Conservation (phyloP, 306 rosid genomes). For the Trifolium subterraneum region DNA sequence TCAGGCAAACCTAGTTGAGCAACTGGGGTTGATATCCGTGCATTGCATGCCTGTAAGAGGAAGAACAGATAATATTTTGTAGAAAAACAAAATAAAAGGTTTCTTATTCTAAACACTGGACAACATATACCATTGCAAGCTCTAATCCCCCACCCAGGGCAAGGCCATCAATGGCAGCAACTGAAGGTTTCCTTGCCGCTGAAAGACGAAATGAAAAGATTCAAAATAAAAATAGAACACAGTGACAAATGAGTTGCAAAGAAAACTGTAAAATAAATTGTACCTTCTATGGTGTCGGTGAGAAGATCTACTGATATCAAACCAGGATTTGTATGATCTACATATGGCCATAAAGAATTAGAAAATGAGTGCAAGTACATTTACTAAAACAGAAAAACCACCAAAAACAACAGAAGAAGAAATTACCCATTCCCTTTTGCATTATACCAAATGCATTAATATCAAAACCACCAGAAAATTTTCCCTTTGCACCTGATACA, state of each 20-base stretch:
- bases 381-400: slow-evolving; percentile 16
- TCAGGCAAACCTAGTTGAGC: slow-evolving; percentile 96
- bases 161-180: slow-evolving; percentile 98
- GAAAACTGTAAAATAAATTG: slow-evolving; percentile 5
- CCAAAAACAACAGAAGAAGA: background rate
- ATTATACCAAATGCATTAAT: slow-evolving; percentile 71
- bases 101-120: slow-evolving; percentile 18
- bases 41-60: slow-evolving; percentile 76
- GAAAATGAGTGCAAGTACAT: slow-evolving; percentile 23
- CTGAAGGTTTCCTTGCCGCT: slow-evolving; percentile 86
- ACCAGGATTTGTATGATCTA: slow-evolving; percentile 58
- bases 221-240: slow-evolving; percentile 37
- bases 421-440: slow-evolving; percentile 65
- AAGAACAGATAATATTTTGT: slow-evolving; percentile 26
- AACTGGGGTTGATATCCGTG: slow-evolving; percentile 82
- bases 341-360: slow-evolving; percentile 19
- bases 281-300: slow-evolving; percentile 81
- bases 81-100: background rate
- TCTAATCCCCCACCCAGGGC: slow-evolving; percentile 98
- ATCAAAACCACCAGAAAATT: slow-evolving; percentile 96
- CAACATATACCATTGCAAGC: slow-evolving; percentile 82
- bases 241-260: slow-evolving; percentile 24
- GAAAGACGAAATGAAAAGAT: slow-evolving; percentile 40
- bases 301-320: slow-evolving; percentile 67
- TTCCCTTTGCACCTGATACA: slow-evolving; percentile 80